Evolutionary conservation across 257 asterid species (phyloP), one percentile per base, ranked within the genome.

Genomic region (Misopates orontium): DNA sequence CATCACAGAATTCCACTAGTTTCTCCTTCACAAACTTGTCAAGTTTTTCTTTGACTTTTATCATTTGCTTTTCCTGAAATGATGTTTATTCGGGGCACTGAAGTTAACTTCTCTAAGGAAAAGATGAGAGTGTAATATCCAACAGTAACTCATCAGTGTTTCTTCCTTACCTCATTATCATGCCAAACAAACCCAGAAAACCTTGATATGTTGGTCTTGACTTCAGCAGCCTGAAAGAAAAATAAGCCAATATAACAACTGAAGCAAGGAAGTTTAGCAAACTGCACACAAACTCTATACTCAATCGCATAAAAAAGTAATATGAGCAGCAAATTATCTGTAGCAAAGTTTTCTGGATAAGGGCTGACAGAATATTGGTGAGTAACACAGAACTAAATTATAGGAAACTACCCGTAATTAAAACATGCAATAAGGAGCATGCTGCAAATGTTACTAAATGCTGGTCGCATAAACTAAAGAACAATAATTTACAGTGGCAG

Each of bases 141-240:
- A 51, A 52, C 16, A 48, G 64, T 36, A 45, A 24, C 65, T n/a
- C 36, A 3, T 39, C 4, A 56, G 69, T 10, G 61, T 36, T 31
- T 56, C 17, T 25, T 16, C 23, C 6, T 66, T 74, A 91, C 99
- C 95, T 88, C 95, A 68, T 91, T 80, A 64, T 72, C 93, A 84
- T 80, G 91, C 96, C 96, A 94, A 54, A 88, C 96, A 32, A 90
- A 88, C 62, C 99, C 97, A 67, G 99, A 94, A 81, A 90, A 94
- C 62, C 87, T 86, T 50, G 86, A 85, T 39, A 94, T 81, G 57
- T 94, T 87, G 72, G 44, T 75, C 83, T 88, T 94, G 70, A 88
- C 59, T 77, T 86, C 88, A 79, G 89, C 85, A 39, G 93, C 96
- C 99, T 94, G 88, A 66, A n/a, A 74, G 41, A 60, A 42, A 61